A percentile compares a stretch with the other conserved stretches of the same genome.
phyloP scores from a whole-genome alignment of 306 rosid genomes.

The Psophocarpus tetragonolobus region DNA sequence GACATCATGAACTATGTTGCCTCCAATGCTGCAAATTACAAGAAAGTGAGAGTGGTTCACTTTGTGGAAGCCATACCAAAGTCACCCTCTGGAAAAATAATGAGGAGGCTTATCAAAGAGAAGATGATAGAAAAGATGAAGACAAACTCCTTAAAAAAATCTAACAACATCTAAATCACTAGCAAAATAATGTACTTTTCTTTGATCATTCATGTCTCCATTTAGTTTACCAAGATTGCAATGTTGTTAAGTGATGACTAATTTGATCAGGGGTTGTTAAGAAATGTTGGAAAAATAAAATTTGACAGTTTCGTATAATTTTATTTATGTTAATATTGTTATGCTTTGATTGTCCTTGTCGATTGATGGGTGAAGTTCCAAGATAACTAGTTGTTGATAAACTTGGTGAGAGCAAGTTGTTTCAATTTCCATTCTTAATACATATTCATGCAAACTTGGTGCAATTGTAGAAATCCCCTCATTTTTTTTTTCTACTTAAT shows the following conservation, averaged over 20 bases:
- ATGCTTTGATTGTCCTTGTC: constrained; percentile 6
- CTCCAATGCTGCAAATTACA: constrained; percentile 75
- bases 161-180: not conserved
- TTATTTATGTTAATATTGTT: constrained; percentile 50
- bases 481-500: too few species aligned
- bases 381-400: not conserved
- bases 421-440: not conserved
- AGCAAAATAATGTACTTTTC: constrained; percentile 8
- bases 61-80: constrained; percentile 82
- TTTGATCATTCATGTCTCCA: constrained; percentile 26
- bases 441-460: too few species aligned
- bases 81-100: constrained; percentile 88
- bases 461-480: too few species aligned
- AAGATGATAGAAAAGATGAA: constrained; percentile 53
- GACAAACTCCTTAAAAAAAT: constrained; percentile 32
- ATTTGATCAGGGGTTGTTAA: not conserved
- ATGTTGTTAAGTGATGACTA: not conserved
- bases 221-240: not conserved
- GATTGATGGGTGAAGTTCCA: not conserved
- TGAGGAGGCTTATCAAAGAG: constrained; percentile 81
- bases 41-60: constrained; percentile 76
- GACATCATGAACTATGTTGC: constrained; percentile 73
- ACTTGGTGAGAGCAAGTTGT: not conserved
- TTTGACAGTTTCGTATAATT: constrained; percentile 9
- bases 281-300: constrained; percentile 18